These are phyloP conservation scores for Cercospora sojina DNA, from an alignment of 2,329 filamentous ascomycete species.

Conservation along the genomic window DNA sequence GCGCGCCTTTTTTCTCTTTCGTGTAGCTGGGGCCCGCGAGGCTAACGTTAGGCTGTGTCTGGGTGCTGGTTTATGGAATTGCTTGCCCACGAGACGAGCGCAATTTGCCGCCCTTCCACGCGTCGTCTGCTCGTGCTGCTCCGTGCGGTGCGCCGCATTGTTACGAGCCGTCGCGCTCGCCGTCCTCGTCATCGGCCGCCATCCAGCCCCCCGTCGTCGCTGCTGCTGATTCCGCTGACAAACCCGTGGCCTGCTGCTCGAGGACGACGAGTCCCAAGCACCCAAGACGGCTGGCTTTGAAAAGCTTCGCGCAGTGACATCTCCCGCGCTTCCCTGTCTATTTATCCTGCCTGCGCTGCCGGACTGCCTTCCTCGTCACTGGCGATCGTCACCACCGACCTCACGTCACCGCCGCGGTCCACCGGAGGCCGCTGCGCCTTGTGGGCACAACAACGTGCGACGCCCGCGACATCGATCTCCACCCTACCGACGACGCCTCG, in stretches of 20 bases:
- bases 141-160: not conserved
- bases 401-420: slow-evolving; percentile 1
- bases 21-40: not conserved
- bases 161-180: not conserved
- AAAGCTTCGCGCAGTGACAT: not conserved
- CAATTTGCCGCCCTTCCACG: not conserved
- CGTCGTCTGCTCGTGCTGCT: not conserved
- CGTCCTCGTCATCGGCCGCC: not conserved
- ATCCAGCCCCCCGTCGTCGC: not conserved
- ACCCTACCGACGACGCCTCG: not conserved
- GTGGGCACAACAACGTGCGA: not conserved
- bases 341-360: not conserved
- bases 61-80: not conserved
- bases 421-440: not conserved
- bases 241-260: slow-evolving; percentile 2
- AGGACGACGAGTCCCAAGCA: slow-evolving; percentile 1
- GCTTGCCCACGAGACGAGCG: not conserved
- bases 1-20: not conserved
- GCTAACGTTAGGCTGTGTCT: not conserved
- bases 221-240: not conserved
- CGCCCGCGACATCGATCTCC: not conserved
- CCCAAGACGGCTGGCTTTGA: slow-evolving; percentile 3
- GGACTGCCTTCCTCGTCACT: not conserved
- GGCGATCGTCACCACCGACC: not conserved
- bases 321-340: slow-evolving; percentile 2